Evolutionary conservation across 2,329 filamentous ascomycete genomes (phyloP).

Genomic region (Colletotrichum phormii): DNA sequence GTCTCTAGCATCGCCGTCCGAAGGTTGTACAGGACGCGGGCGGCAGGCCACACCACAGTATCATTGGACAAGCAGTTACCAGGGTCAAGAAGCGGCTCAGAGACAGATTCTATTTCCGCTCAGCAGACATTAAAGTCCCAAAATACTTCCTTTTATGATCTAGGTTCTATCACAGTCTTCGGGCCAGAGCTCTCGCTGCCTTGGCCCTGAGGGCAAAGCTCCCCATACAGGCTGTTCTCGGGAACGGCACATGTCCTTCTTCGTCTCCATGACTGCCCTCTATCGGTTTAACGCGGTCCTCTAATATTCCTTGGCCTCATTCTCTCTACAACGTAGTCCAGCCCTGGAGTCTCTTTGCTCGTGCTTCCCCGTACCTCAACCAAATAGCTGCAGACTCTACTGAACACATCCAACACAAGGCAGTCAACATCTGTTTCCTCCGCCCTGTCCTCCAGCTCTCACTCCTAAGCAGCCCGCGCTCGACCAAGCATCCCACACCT

Average conservation of each 20-base stretch:
- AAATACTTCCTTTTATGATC: background rate
- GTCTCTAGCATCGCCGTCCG: background rate
- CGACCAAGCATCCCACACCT: background rate
- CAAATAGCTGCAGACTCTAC: background rate
- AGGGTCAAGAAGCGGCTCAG: no score
- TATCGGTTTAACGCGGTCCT: background rate
- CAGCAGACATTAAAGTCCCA: no score
- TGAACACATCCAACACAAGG: background rate
- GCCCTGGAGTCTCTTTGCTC: background rate
- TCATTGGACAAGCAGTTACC: no score
- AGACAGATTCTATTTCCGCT: no score
- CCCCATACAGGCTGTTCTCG: no score
- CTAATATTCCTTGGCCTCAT: background rate
- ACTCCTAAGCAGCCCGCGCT: background rate
- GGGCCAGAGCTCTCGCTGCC: background rate
- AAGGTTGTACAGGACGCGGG: background rate
- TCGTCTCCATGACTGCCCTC: background rate
- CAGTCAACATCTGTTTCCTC: background rate
- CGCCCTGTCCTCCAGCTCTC: background rate
- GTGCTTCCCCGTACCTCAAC: background rate
- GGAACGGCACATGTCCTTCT: background rate
- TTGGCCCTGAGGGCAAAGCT: no score
- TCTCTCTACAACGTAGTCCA: background rate
- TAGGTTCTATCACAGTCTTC: background rate
- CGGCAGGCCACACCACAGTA: no score